Conservation (phyloP, 352 stramenopile species). For the Labyrinthula sp. region DNA sequence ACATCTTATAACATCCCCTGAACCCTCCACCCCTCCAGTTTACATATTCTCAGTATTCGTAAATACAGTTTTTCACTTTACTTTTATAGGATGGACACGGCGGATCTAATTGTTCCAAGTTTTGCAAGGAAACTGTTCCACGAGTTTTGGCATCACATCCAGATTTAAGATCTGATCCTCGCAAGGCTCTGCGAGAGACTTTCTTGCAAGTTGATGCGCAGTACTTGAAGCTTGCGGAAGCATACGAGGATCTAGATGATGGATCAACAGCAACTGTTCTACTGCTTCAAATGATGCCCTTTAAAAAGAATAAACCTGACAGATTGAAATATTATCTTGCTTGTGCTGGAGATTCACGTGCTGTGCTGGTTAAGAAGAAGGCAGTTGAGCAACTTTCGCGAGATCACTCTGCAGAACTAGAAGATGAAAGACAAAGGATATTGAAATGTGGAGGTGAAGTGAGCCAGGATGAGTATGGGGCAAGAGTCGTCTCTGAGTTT, state of each 20-base stretch:
- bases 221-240: constrained; percentile 14
- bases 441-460: constrained; percentile 59
- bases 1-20: too few relatives aligned
- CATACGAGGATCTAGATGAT: constrained; percentile 41
- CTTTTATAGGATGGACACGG: constrained; percentile 77
- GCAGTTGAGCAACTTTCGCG: constrained; percentile 49
- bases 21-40: too few relatives aligned
- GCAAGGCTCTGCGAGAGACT: constrained; percentile 9
- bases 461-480: constrained; percentile 51
- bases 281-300: constrained; percentile 44
- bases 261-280: constrained; percentile 60
- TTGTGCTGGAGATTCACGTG: constrained; percentile 62
- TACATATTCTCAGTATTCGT: too few relatives aligned
- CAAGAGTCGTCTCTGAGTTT: constrained; percentile 49
- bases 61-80: too few relatives aligned
- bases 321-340: too few relatives aligned
- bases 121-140: constrained; percentile 30
- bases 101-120: constrained; percentile 61
- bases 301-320: too few relatives aligned
- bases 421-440: constrained; percentile 61
- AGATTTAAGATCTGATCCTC: neutral
- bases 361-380: constrained; percentile 54
- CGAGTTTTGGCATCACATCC: neutral
- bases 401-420: constrained; percentile 68
- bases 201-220: constrained; percentile 18